Conservation (phyloP, 2,329 filamentous ascomycete genomes). For the Immersiporthe knoxdaviesiana region DNA sequence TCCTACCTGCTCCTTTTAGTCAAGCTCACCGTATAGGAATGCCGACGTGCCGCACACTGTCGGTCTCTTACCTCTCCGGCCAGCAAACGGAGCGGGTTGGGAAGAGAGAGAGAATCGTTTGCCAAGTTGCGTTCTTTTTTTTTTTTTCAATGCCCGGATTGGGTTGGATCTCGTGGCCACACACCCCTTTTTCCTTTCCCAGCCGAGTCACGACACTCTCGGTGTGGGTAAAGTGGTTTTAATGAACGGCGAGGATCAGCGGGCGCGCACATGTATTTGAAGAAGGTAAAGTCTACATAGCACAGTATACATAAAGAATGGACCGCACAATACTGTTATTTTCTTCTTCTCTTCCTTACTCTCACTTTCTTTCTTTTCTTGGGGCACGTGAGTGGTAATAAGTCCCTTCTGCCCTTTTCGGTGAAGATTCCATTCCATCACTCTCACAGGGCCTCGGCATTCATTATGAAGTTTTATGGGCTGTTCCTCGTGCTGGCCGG, state of each 20-base stretch:
- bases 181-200: no score
- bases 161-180: background rate
- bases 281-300: no score
- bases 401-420: background rate
- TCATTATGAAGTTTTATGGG: conserved; percentile 3
- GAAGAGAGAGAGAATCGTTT: background rate
- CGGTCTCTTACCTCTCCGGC: background rate
- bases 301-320: background rate
- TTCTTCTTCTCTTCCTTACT: no score
- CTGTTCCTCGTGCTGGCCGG: conserved; percentile 1
- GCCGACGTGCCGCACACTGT: background rate
- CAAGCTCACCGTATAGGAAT: background rate
- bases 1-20: conserved; percentile 1
- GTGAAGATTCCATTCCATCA: background rate
- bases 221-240: background rate
- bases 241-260: background rate
- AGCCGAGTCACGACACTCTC: background rate
- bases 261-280: background rate
- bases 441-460: background rate
- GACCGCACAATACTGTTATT: background rate
- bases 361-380: background rate
- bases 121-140: background rate
- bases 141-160: background rate
- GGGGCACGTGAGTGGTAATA: background rate
- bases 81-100: background rate